Conservation (phyloP, 345 rosid genomes). For the Aquilaria sinensis region DNA sequence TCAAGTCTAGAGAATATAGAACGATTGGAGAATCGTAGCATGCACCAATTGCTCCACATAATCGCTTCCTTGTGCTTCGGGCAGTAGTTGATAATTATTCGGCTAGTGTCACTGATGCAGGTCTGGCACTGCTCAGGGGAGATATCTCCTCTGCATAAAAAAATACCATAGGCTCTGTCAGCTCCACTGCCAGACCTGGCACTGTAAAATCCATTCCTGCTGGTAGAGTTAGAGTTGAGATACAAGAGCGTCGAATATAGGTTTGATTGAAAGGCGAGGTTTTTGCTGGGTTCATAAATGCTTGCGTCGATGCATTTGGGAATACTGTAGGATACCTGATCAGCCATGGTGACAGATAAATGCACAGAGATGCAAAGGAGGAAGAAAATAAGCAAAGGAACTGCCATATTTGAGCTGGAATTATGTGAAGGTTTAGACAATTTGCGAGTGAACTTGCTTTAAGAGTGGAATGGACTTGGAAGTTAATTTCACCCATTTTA, state of each 20-base stretch:
- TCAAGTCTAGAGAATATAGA: slow-evolving; percentile 21
- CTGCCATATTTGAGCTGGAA: too few species aligned
- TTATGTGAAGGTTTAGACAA: too few species aligned
- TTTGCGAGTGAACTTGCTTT: too few species aligned
- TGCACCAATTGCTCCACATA: slow-evolving; percentile 33
- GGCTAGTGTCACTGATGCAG: slow-evolving; percentile 21
- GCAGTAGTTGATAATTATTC: slow-evolving; percentile 20
- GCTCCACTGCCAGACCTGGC: slow-evolving; percentile 3
- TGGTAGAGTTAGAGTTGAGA: slow-evolving; percentile 7
- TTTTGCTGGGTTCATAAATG: too few species aligned
- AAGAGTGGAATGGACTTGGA: too few species aligned
- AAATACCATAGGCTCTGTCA: slow-evolving; percentile 29
- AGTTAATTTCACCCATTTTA: too few species aligned
- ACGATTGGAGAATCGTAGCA: slow-evolving; percentile 40
- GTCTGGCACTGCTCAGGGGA: slow-evolving; percentile 20
- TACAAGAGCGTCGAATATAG: slow-evolving; percentile 14
- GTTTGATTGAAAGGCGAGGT: slow-evolving; percentile 10
- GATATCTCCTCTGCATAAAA: slow-evolving; percentile 40
- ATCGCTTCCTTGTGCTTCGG: slow-evolving; percentile 29
- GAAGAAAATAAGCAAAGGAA: too few species aligned
- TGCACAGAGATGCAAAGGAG: too few species aligned
- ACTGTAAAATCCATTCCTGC: slow-evolving; percentile 18
- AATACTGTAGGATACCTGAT: too few species aligned
- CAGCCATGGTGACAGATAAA: too few species aligned
- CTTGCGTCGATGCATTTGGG: too few species aligned